phyloP scores from a whole-genome alignment of 2,329 filamentous ascomycete genomes.

The Aspergillus neotritici region DNA sequence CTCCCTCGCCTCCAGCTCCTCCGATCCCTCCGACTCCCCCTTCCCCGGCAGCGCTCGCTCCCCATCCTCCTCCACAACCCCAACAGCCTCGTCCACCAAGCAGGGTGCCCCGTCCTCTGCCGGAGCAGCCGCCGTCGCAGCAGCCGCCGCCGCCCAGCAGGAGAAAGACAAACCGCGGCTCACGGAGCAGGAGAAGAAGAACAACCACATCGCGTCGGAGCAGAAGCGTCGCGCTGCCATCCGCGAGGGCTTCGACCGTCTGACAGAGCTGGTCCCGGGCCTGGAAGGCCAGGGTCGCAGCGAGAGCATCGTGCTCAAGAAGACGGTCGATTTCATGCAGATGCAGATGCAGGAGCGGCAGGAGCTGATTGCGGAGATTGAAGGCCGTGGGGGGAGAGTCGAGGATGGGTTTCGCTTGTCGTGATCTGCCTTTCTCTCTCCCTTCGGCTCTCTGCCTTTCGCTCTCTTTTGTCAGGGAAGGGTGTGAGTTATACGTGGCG shows the following conservation, averaged over 20 bases:
- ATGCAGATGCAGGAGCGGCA: constrained; percentile 56
- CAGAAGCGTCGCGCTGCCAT: constrained; percentile 67
- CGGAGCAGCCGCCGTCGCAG: constrained; percentile 11
- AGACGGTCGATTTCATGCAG: constrained; percentile 61
- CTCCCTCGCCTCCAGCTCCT: constrained; percentile 20
- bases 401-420: constrained; percentile 30
- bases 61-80: constrained; percentile 31
- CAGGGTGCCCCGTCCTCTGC: constrained; percentile 5
- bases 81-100: constrained; percentile 25
- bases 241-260: constrained; percentile 73
- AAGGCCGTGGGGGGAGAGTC: constrained; percentile 55
- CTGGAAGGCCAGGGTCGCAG: constrained; percentile 77
- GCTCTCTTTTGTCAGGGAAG: no score
- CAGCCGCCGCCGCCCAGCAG: constrained; percentile 10
- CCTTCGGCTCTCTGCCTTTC: no score
- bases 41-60: constrained; percentile 20
- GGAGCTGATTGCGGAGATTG: constrained; percentile 53
- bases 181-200: constrained; percentile 65
- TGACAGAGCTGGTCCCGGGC: constrained; percentile 74
- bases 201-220: constrained; percentile 65
- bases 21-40: constrained; percentile 21
- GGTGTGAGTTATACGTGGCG: no score
- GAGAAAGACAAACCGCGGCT: constrained; percentile 57
- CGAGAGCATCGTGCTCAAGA: constrained; percentile 74
- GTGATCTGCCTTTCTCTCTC: no score